Evolutionary conservation across 169 alveolate species (phyloP).

Genomic region (Plasmodium yoelii): DNA sequence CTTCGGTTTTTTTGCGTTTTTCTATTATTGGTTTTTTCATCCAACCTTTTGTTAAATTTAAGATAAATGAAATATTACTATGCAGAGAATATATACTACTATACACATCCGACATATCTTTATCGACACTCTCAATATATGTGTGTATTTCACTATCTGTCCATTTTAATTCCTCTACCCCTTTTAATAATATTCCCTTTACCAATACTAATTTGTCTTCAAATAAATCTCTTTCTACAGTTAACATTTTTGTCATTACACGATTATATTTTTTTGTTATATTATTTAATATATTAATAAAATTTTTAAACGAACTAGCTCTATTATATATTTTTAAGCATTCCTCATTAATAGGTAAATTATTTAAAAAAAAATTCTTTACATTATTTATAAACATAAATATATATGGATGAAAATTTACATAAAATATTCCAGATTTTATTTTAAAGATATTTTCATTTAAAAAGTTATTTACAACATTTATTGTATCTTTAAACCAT

Average conservation of each 20-base stretch:
- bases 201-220: constrained; percentile 18
- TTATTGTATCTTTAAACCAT: constrained; percentile 64
- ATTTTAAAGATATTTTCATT: constrained; percentile 64
- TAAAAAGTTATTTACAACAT: constrained; percentile 52
- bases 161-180: constrained; percentile 58
- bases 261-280: constrained; percentile 42
- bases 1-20: constrained; percentile 85
- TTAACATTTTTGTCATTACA: constrained; percentile 33
- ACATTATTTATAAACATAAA: constrained; percentile 57
- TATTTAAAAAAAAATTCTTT: constrained; percentile 52
- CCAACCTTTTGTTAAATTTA: constrained; percentile 43
- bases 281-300: constrained; percentile 41
- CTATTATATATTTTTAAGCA: constrained; percentile 56
- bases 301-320: constrained; percentile 47
- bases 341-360: constrained; percentile 48
- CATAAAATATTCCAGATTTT: constrained; percentile 34
- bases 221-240: constrained; percentile 60
- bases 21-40: constrained; percentile 83
- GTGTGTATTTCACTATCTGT: constrained; percentile 35
- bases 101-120: constrained; percentile 63
- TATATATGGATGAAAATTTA: constrained; percentile 67
- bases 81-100: constrained; percentile 43
- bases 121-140: constrained; percentile 54
- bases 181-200: constrained; percentile 30
- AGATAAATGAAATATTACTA: constrained; percentile 31